Evolutionary conservation across 306 rosid species (phyloP), one percentile per base, ranked within the genome.

Genomic region (Carpinus fangiana): DNA sequence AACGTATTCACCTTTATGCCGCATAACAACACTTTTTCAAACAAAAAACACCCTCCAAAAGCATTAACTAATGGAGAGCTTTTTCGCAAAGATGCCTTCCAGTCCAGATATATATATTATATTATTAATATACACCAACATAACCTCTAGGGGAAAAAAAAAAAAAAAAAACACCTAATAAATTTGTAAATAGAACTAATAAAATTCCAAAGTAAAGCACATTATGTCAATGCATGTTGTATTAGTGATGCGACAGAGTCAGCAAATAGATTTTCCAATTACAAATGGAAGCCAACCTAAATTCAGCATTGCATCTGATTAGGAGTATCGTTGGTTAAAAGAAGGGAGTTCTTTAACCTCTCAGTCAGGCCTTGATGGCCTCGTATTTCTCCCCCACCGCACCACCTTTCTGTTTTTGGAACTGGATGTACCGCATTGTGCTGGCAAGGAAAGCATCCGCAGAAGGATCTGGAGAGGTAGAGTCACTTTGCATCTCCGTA

Each of bases 331-430:
- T 66, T 13, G 50, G 50, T 66, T 64, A 7, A 13, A 64, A 17
- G 14, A 66, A 31, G 50, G 71, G 12, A 17, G 50, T 65, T 38
- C 71, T 65, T 23, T 47, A 65, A 36, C 71, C 50, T 47, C 14
- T 47, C 18, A 72, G 43, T 20, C 28, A 61, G 61, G 81, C 93
- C 88, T 94, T 94, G 83, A 94, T 87, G 73, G 90, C 76, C 59
- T 92, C 98, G 70, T 90, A 94, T 78, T 90, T 94, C 82, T 94
- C 96, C 16, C 98, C 92, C 20, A 94, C 93, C 0, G 88, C 80
- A 18, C 98, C 98, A 0, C 96, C 98, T 84, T 94, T 92, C 84
- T 92, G 96, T 78, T 94, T 94, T 87, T 94, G 98, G 82, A 90
- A 89, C 82, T 94, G 89, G 26, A 94, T 87, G 83, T 90, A 92